Conservation (phyloP, 2,329 filamentous ascomycete genomes). For the Colletotrichum graminicola region DNA sequence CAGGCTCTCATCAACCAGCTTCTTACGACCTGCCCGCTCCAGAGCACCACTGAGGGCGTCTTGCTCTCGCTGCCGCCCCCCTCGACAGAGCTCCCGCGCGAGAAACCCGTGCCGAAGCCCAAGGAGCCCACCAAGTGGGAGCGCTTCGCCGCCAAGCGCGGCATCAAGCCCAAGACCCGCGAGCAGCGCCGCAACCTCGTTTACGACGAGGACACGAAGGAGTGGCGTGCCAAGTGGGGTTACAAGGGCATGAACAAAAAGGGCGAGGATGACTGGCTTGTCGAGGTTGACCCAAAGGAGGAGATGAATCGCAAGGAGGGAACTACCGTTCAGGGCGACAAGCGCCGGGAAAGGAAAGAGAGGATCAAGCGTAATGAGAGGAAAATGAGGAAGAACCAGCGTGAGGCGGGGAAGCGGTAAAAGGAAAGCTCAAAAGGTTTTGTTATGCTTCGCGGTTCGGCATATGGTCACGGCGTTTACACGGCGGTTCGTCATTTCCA, state of each 20-base stretch:
- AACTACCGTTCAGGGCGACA: slow-evolving; percentile 71
- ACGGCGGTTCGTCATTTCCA: slow-evolving; percentile 37
- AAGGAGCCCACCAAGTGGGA: slow-evolving; percentile 95
- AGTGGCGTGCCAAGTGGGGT: slow-evolving; percentile 96
- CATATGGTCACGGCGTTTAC: slow-evolving; percentile 38
- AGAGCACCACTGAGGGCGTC: slow-evolving; percentile 76
- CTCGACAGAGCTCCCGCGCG: slow-evolving; percentile 81
- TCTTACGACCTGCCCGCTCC: slow-evolving; percentile 86
- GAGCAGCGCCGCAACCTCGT: slow-evolving; percentile 80
- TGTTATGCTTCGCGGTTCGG: slow-evolving; percentile 33
- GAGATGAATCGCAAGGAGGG: slow-evolving; percentile 74
- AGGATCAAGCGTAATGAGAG: slow-evolving; percentile 78
- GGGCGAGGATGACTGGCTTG: slow-evolving; percentile 86
- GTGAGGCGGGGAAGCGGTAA: slow-evolving; percentile 52
- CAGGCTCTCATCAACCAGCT: slow-evolving; percentile 96
- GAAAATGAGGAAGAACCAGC: slow-evolving; percentile 75
- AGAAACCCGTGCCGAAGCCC: slow-evolving; percentile 88
- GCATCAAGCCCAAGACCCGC: slow-evolving; percentile 89
- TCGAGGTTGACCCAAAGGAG: slow-evolving; percentile 87
- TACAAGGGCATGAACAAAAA: slow-evolving; percentile 92
- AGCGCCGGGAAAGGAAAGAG: slow-evolving; percentile 75
- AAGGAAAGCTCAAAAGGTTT: slow-evolving; percentile 7
- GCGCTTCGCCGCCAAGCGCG: slow-evolving; percentile 95
- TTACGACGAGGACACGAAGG: slow-evolving; percentile 85
- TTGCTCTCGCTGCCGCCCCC: slow-evolving; percentile 81